Percentiles rank a stretch among this genome's conserved stretches.
Conservation (phyloP, 1,284 basidiomycete species). For the Coniferiporia sulphurascens region DNA sequence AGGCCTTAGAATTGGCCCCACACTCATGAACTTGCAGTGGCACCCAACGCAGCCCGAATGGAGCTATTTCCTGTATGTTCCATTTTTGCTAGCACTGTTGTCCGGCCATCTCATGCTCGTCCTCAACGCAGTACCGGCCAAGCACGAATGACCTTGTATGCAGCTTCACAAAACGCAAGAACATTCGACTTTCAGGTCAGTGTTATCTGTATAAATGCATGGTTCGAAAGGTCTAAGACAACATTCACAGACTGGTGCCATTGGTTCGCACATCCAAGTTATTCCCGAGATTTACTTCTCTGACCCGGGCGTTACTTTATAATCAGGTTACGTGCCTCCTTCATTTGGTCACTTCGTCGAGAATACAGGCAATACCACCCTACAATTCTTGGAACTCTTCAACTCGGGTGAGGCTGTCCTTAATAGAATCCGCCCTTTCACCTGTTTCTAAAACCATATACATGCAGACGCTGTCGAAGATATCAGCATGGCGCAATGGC, state of each 20-base stretch:
- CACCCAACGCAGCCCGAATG: conserved; percentile 70
- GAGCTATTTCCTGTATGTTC: conserved; percentile 46
- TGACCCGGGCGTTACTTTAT: conserved; percentile 1
- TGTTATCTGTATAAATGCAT: not conserved
- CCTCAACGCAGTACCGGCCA: conserved; percentile 42
- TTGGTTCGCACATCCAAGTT: conserved; percentile 36
- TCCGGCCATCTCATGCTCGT: not conserved
- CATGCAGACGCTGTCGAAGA: conserved; percentile 51
- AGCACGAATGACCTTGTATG: conserved; percentile 62
- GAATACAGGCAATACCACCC: conserved; percentile 60
- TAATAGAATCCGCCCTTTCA: not conserved
- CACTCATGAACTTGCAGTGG: conserved; percentile 42
- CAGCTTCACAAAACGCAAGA: conserved; percentile 51
- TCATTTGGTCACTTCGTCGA: conserved; percentile 66
- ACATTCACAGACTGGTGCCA: conserved; percentile 49
- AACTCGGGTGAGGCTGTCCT: conserved; percentile 37
- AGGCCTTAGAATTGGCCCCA: conserved; percentile 1
- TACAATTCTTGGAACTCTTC: conserved; percentile 63
- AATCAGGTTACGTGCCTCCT: conserved; percentile 50
- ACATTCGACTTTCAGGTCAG: conserved; percentile 63
- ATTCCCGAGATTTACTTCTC: conserved; percentile 11
- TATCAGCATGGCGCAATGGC: conserved; percentile 63
- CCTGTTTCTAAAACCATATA: not conserved
- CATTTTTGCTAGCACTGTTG: not conserved
- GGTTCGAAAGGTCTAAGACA: conserved; percentile 19